Conservation (phyloP, 768 basidiomycete genomes). For the Pisolithus sp. region DNA sequence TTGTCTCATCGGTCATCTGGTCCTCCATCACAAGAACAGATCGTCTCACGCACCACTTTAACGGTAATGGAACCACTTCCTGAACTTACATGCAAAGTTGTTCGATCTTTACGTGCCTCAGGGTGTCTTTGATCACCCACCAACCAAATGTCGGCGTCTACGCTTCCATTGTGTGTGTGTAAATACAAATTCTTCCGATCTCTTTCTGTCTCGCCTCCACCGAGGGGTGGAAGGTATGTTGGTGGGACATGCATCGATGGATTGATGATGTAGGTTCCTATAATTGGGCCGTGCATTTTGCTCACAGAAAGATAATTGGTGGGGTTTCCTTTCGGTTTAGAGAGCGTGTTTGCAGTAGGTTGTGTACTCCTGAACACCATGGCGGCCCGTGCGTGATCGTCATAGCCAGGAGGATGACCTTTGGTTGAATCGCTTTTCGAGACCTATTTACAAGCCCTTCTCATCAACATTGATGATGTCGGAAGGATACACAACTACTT, state of each 20-base stretch:
- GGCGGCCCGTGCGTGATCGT: not conserved
- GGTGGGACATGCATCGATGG: slow-evolving; percentile 10
- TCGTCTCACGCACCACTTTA: slow-evolving; percentile 7
- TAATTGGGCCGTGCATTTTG: slow-evolving; percentile 3
- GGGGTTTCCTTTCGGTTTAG: slow-evolving; percentile 1
- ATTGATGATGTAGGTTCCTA: slow-evolving; percentile 12
- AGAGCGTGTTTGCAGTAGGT: not conserved
- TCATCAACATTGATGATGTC: too few relatives aligned
- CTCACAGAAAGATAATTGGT: slow-evolving; percentile 8
- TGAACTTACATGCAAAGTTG: not conserved
- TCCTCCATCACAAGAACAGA: not conserved
- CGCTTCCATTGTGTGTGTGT: slow-evolving; percentile 26
- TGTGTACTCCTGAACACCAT: not conserved
- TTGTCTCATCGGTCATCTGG: not conserved
- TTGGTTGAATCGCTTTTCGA: not conserved
- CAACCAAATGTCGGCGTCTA: slow-evolving; percentile 38
- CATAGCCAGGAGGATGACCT: slow-evolving; percentile 6
- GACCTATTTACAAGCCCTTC: too few relatives aligned
- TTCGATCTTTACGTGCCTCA: not conserved
- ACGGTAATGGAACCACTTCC: slow-evolving; percentile 1
- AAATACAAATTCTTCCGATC: slow-evolving; percentile 36
- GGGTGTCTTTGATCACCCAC: slow-evolving; percentile 6
- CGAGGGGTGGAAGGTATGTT: slow-evolving; percentile 8
- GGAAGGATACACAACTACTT: too few relatives aligned
- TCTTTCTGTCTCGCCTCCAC: slow-evolving; percentile 13